Evolutionary conservation across 176 grass and related monocot species (phyloP), one percentile per base, ranked within the genome.

Genomic region (Triticum timopheevii): DNA sequence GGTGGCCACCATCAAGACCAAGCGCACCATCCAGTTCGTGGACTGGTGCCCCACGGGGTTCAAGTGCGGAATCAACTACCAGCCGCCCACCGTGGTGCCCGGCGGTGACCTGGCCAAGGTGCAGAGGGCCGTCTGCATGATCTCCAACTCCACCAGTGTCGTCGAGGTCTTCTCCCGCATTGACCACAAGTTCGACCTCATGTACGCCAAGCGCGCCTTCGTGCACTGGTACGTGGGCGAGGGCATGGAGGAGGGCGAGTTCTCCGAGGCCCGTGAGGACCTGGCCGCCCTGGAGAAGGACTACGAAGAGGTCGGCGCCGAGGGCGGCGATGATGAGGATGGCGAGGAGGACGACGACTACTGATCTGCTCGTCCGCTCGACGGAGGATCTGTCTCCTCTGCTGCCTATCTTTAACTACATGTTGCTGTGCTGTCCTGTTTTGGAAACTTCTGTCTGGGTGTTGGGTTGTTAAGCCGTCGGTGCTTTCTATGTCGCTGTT

Each of bases 31-130:
- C 83, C 94, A 97, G 87, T 97, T 97, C 36, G 94, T 94, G 23
- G 90, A 94, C 83, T 97, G 94, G 94, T 94, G 94, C 79, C 94
- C 94, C 8, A 97, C 94, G 1, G 94, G 94, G 2, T 97, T 97
- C 85, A 97, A 92, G 85, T 97, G 94, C 3, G 92, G 94, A 65
- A 97, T 97, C 89, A 97, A 96, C 89, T 93, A 93, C 87, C 91
- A 93, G 91, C 87, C 94, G 0, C 94, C 94, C 6, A 92, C 94
- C 10, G 91, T 88, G 28, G 94, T 96, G n/a, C 91, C 94, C 0
- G 91, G 91, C 3, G 94, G 91, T 1, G 94, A 93, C 86, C 91
- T 96, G 2, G 91, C 94, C 91, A 96, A 90, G 91, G 91, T 93
- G 69, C 89, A 96, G 87, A 84, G 91, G 17, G 94, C 94, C 0